phyloP scores from a whole-genome alignment of 768 basidiomycete genomes.

The Termitomyces sp. region DNA sequence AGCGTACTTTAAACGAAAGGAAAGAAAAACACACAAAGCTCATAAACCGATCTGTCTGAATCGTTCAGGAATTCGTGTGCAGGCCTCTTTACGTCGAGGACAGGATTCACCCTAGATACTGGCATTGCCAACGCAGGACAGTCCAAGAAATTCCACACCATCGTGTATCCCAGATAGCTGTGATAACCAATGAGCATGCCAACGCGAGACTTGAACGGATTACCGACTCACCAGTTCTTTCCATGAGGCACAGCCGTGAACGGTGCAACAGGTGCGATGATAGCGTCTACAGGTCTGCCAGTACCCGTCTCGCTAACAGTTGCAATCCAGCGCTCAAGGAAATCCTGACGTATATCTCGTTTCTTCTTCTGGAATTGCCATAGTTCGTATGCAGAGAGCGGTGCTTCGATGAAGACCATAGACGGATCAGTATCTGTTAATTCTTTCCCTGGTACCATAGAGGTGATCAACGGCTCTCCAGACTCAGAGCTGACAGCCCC shows the following conservation, averaged over 20 bases:
- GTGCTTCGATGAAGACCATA: neutral
- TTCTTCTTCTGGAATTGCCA: slow-evolving; percentile 63
- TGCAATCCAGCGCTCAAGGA: slow-evolving; percentile 60
- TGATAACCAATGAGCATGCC: neutral
- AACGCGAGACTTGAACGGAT: neutral
- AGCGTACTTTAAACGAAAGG: slow-evolving; percentile 9
- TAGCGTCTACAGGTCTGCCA: slow-evolving; percentile 70
- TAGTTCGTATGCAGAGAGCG: slow-evolving; percentile 43
- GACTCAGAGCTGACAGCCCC: slow-evolving; percentile 26
- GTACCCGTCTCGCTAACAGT: slow-evolving; percentile 52
- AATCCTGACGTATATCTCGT: slow-evolving; percentile 44
- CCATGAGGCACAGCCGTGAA: slow-evolving; percentile 64
- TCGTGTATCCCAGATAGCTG: slow-evolving; percentile 51
- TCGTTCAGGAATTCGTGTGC: neutral
- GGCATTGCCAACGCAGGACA: slow-evolving; percentile 61
- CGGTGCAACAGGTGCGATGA: slow-evolving; percentile 61
- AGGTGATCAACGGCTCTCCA: slow-evolving; percentile 52
- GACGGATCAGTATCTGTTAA: neutral
- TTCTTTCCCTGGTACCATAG: slow-evolving; percentile 33
- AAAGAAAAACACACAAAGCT: neutral
- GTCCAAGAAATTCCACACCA: slow-evolving; percentile 66
- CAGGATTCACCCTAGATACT: slow-evolving; percentile 53
- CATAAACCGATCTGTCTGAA: neutral
- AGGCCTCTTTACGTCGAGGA: slow-evolving; percentile 40
- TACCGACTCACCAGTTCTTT: slow-evolving; percentile 35